Evolutionary conservation across 257 asterid genomes (phyloP).

Genomic region (Linaria vulgaris): DNA sequence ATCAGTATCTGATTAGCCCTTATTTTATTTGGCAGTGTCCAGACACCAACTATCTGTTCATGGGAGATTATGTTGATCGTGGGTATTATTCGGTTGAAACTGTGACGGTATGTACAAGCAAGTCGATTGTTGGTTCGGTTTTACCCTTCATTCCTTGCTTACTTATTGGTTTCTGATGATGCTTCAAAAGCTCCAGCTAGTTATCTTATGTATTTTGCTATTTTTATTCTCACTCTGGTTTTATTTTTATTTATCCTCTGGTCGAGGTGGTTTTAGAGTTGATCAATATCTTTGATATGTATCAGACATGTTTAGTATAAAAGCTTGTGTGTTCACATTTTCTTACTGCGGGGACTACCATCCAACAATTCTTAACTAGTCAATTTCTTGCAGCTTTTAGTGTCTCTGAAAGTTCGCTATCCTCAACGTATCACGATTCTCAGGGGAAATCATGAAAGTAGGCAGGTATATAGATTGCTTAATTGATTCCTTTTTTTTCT

Average conservation of each 20-base stretch:
- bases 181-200: background rate
- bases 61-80: constrained; percentile 77
- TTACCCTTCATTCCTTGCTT: constrained; percentile 18
- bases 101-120: constrained; percentile 54
- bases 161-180: constrained; percentile 10
- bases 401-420: constrained; percentile 69
- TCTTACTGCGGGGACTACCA: constrained; percentile 10
- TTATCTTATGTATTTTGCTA: background rate
- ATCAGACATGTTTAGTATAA: background rate
- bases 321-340: constrained; percentile 12
- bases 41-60: constrained; percentile 61
- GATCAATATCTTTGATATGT: background rate
- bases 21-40: constrained; percentile 52
- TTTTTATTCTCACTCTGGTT: background rate
- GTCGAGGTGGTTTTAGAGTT: constrained; percentile 2
- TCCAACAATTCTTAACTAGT: constrained; percentile 24
- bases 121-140: constrained; percentile 2
- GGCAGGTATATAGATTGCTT: constrained; percentile 44
- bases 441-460: constrained; percentile 76
- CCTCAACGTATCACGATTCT: constrained; percentile 73
- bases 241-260: background rate
- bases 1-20: constrained; percentile 11
- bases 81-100: constrained; percentile 75
- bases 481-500: background rate
- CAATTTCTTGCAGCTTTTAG: constrained; percentile 53